Base-by-base conservation (phyloP, 2,329 filamentous ascomycete genomes). In the Ascochyta viciae-villosae region DNA sequence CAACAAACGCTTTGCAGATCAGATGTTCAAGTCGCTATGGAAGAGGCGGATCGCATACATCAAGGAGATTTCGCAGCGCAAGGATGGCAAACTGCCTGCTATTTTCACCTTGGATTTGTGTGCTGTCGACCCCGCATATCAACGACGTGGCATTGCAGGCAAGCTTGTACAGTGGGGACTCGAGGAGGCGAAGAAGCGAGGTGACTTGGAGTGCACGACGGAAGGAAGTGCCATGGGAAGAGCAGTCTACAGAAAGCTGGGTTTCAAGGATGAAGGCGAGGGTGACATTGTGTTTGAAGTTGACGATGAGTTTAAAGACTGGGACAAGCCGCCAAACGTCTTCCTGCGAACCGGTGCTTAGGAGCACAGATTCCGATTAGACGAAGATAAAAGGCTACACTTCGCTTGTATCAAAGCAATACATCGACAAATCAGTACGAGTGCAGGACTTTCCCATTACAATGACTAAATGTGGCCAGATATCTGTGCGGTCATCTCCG, bases 61-160 rank as follows among this genome's bases (percentile, higher is more conserved):
- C 29, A 70, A 69, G 50, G 74, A 79, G 46, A 81, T 58, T 5
- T 44, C 80, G 44, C 74, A 75, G 6, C 58, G 57, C 34, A 42
- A 53, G 5, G 54, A 34, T 13, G 38, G 64, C 15, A 60, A 63
- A 6, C 73, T 71, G 3, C 82, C 83, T 0, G 78, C 83, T 0
- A 73, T 81, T 3, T 78, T 85, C 65, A 78, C 78, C 1, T 73
- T 87, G 39, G 71, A 73, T 33, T 58, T 73, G 16, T 74, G 71
- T 51, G 80, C 73, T 15, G 83, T 86, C 5, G 77, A 86, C 56
- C 84, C 84, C 0, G 72, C 65, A 0, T 84, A 81, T 51, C 85
- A 87, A 64, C 74, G 83, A 10, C 67, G 72, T 24, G 77, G 74
- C 7, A 70, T 76, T 54, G 73, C 74, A 9, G 62, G 60, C 7